These are phyloP conservation scores for Cryptomeria japonica DNA, from an alignment of 75 land plant species.

Conservation along the genomic window DNA sequence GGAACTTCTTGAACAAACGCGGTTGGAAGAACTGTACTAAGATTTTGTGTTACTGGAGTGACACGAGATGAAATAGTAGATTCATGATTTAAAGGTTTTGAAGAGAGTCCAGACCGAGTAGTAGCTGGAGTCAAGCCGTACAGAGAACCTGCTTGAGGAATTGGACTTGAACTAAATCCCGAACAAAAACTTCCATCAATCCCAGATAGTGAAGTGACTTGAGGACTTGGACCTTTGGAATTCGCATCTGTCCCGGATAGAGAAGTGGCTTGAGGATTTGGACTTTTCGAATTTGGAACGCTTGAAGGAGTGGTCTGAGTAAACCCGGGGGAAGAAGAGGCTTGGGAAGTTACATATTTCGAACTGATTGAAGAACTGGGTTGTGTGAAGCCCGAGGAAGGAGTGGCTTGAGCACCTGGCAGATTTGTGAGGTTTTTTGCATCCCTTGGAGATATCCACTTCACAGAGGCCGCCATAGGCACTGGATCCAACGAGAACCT, in stretches of 20 bases:
- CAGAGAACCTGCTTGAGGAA: not conserved
- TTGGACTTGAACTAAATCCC: not conserved
- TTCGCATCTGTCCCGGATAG: not conserved
- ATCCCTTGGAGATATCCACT: slow-evolving; percentile 56
- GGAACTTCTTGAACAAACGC: slow-evolving; percentile 1
- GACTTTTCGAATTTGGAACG: not conserved
- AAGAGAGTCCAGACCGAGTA: not conserved
- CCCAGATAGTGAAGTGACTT: no score
- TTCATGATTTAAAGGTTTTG: not conserved
- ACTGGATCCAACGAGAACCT: slow-evolving; percentile 11
- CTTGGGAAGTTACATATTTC: not conserved
- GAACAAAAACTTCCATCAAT: not conserved
- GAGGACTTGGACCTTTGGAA: no score
- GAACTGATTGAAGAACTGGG: not conserved
- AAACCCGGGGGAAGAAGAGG: not conserved
- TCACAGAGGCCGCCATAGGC: slow-evolving; percentile 31
- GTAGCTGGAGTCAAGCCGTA: not conserved
- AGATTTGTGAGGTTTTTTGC: not conserved
- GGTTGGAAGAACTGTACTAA: not conserved
- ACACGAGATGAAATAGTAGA: not conserved
- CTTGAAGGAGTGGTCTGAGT: slow-evolving; percentile 1
- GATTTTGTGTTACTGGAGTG: not conserved
- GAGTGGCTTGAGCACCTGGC: not conserved
- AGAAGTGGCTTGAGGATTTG: not conserved
- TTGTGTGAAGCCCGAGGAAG: not conserved